Evolutionary conservation across 2,329 filamentous ascomycete genomes (phyloP), one percentile per base, ranked within the genome.

Genomic region (Leptographium lundbergii): DNA sequence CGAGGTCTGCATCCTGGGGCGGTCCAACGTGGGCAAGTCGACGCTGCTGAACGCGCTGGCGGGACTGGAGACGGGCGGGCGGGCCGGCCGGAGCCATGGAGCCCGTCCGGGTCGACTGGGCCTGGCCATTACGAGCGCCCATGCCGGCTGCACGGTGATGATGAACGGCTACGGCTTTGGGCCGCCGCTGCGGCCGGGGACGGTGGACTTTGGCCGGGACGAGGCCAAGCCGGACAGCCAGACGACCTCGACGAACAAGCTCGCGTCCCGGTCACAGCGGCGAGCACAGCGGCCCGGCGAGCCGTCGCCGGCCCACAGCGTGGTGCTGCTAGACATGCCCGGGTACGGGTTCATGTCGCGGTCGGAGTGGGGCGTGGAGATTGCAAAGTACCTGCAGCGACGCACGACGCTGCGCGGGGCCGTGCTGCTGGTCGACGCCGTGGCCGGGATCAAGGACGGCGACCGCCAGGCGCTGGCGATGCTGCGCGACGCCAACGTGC

Each of bases 11-110:
- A 80, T 95, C 53, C 82, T 95, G 45, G 90, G 90, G 51, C 90
- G 91, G 66, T 91, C 89, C 64, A 95, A 95, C 68, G 89, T 91
- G 50, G 90, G 90, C 67, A 95, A 95, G 70, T 94, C 89, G 1
- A 89, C 89, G 19, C 87, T 95, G 65, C 85, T 95, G 72, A 95
- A 95, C 68, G 87, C 87, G 22, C 79, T 95, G 39, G 81, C 86
- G 2, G 85, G 85, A 39, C 63, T 66, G 53, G 61, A 56, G 62
- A 54, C 60, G 58, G 59, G 59, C 61, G 60, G 56, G 52, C 19
- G 54, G 48, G 69, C 69, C n/a, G 66, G 69, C 32, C 55, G 54
- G 27, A 62, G 60, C 29, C 68, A 71, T 62, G 67, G 67, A 2
- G 57, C 64, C 11, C 55, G 50, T 3, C 61, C 66, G 27, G 66